These are phyloP conservation scores for Handroanthus guayacan DNA, from an alignment of 257 asterid genomes.

Conservation along the genomic window DNA sequence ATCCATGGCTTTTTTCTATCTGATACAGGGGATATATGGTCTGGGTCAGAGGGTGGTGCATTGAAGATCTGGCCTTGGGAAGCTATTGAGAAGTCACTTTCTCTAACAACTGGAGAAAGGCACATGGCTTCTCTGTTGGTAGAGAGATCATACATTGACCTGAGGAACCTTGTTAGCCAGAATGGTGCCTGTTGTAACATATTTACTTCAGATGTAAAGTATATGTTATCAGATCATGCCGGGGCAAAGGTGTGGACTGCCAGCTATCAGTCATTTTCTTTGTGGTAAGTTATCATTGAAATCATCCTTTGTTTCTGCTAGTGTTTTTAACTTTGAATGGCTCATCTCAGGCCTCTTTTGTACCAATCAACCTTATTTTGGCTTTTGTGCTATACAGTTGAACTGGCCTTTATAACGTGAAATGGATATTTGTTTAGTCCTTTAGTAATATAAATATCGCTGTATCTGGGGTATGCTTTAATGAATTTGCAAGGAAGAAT, in stretches of 20 bases:
- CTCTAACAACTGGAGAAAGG: conserved; percentile 71
- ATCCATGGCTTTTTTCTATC: conserved; percentile 35
- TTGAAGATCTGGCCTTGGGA: conserved; percentile 97
- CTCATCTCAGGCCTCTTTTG: neutral
- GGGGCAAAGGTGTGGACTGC: conserved; percentile 92
- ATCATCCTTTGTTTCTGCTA: neutral
- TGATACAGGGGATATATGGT: conserved; percentile 90
- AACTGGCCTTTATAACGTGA: conserved; percentile 3
- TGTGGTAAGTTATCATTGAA: conserved; percentile 66
- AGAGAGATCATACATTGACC: conserved; percentile 91
- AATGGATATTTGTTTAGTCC: conserved; percentile 1
- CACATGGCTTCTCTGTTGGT: conserved; percentile 83
- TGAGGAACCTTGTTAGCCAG: conserved; percentile 66
- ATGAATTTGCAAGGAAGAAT: conserved; percentile 10
- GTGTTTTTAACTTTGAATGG: neutral
- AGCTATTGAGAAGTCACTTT: conserved; percentile 82
- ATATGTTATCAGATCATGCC: conserved; percentile 71
- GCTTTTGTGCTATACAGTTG: conserved; percentile 18
- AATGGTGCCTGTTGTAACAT: conserved; percentile 70
- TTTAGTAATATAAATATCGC: neutral
- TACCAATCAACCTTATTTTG: conserved; percentile 16
- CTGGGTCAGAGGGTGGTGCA: conserved; percentile 94
- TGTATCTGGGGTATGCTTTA: neutral
- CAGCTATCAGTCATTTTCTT: conserved; percentile 73
- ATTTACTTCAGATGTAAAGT: conserved; percentile 82